These are phyloP conservation scores for Coemansia sp. DNA, from an alignment of 192 early-diverging fungal species.

Conservation along the genomic window DNA sequence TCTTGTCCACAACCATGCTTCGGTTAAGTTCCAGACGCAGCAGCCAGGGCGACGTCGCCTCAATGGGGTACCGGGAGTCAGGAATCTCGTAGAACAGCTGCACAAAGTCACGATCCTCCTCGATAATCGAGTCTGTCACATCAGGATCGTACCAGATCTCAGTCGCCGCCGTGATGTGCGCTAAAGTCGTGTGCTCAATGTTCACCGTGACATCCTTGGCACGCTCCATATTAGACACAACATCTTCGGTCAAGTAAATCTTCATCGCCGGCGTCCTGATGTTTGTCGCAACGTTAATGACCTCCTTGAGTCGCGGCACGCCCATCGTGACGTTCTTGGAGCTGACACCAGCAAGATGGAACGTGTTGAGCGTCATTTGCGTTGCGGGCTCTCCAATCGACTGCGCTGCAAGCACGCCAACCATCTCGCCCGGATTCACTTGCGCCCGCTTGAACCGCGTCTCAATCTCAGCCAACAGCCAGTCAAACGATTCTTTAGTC, in stretches of 20 bases:
- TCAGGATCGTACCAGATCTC: conserved; percentile 99
- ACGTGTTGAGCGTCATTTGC: conserved; percentile 99
- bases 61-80: conserved; percentile 65
- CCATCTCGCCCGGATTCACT: conserved; percentile 96
- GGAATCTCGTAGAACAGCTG: conserved; percentile 75
- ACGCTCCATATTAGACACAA: conserved; percentile 65
- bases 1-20: conserved; percentile 85
- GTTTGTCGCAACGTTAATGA: conserved; percentile 97
- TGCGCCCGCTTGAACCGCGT: conserved; percentile 84
- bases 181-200: conserved; percentile 90
- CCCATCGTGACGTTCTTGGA: conserved; percentile 96
- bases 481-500: conserved; percentile 83
- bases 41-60: conserved; percentile 69
- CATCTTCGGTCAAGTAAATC: conserved; percentile 68
- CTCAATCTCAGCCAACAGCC: conserved; percentile 91
- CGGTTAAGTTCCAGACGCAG: conserved; percentile 73
- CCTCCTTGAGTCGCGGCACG: conserved; percentile 97
- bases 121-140: conserved; percentile 70
- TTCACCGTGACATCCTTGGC: conserved; percentile 85
- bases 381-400: conserved; percentile 99
- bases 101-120: conserved; percentile 87
- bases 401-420: conserved; percentile 95
- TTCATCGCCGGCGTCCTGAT: conserved; percentile 89
- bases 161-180: conserved; percentile 71
- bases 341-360: conserved; percentile 98